A percentile compares a stretch with the other conserved stretches of the same genome.
Evolutionary conservation across 495 filamentous ascomycete genomes (phyloP).

Genomic region (Xylaria grammica): DNA sequence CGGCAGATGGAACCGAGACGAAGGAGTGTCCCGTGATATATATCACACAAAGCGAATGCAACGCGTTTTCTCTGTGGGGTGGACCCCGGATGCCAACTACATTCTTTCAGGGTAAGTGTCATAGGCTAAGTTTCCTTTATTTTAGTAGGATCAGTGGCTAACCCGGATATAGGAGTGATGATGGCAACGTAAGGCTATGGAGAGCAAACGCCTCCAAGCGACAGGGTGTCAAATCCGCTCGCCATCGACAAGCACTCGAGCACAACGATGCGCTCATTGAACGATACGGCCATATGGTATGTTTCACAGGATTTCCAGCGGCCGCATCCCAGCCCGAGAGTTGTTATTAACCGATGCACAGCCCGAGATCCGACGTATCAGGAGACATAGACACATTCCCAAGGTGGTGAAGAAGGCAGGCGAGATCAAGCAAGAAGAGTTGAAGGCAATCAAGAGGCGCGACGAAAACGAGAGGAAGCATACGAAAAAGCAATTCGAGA

Average conservation of each 20-base stretch:
- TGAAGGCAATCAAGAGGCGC: slow-evolving; percentile 82
- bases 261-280: slow-evolving; percentile 86
- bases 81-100: slow-evolving; percentile 87
- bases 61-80: slow-evolving; percentile 84
- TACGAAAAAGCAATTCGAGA: slow-evolving; percentile 74
- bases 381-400: slow-evolving; percentile 87
- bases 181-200: slow-evolving; percentile 95
- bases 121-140: neutral
- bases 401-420: slow-evolving; percentile 96
- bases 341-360: slow-evolving; percentile 24
- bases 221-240: slow-evolving; percentile 81
- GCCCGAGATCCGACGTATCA: slow-evolving; percentile 90
- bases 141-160: neutral
- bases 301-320: neutral
- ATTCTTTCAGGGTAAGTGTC: slow-evolving; percentile 54
- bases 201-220: slow-evolving; percentile 84
- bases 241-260: slow-evolving; percentile 84
- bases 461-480: slow-evolving; percentile 96
- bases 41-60: slow-evolving; percentile 99
- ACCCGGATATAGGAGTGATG: slow-evolving; percentile 67
- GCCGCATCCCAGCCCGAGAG: neutral
- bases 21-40: slow-evolving; percentile 86
- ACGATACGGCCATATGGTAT: slow-evolving; percentile 83
- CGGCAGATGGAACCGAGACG: slow-evolving; percentile 67
- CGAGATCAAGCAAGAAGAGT: slow-evolving; percentile 93